These are phyloP conservation scores for Aspergillus pseudonomiae DNA, from an alignment of 2,329 filamentous ascomycete species.

Conservation along the genomic window DNA sequence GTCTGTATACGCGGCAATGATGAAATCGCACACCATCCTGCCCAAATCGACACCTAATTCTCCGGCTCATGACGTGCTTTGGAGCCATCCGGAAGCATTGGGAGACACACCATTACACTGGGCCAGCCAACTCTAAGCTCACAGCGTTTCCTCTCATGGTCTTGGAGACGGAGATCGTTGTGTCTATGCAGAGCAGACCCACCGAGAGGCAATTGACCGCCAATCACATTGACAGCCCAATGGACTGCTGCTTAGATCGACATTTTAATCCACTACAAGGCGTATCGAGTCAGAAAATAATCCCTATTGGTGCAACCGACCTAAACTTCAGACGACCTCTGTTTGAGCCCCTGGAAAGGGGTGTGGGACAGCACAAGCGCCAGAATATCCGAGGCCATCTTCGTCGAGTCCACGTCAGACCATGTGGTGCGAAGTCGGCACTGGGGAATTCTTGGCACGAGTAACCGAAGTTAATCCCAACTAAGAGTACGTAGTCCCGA, in stretches of 20 bases:
- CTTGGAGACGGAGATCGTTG: not conserved
- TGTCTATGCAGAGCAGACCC: not conserved
- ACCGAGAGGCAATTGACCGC: not conserved
- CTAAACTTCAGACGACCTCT: not conserved
- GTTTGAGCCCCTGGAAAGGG: slow-evolving; percentile 1
- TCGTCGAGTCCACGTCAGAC: not conserved
- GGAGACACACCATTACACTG: not conserved
- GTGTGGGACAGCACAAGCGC: not conserved
- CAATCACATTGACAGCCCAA: not conserved
- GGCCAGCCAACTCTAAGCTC: not conserved
- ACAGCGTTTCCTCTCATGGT: not conserved
- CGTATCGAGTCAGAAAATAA: not conserved
- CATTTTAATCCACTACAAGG: not conserved
- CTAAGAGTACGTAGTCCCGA: slow-evolving; percentile 2
- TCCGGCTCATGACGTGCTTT: not conserved
- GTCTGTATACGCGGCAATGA: not conserved
- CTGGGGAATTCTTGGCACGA: not conserved
- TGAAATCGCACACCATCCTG: slow-evolving; percentile 8
- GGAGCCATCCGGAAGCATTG: not conserved
- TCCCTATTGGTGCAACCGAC: not conserved
- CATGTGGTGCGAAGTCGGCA: not conserved
- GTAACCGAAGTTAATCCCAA: not conserved
- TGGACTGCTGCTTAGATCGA: not conserved
- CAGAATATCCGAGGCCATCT: not conserved
- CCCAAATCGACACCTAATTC: not conserved